phyloP scores from a whole-genome alignment of 176 grass and related monocot species.

The Puya raimondii region DNA sequence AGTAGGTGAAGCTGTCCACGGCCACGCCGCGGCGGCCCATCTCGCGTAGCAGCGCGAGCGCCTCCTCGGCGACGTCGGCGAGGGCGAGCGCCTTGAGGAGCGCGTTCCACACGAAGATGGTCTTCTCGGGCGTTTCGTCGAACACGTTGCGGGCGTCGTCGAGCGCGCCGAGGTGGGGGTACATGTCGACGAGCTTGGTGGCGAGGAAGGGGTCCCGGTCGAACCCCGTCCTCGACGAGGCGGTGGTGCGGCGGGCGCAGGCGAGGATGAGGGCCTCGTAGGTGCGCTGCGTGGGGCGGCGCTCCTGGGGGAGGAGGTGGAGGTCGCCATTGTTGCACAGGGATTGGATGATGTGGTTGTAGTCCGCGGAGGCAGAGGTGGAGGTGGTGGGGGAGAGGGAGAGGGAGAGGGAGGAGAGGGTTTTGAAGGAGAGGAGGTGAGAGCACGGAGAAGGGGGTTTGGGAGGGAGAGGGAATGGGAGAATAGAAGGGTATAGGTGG shows the following conservation, averaged over 20 bases:
- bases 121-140: constrained; percentile 49
- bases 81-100: constrained; percentile 52
- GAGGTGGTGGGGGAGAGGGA: constrained; percentile 1
- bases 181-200: constrained; percentile 64
- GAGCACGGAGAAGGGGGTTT: constrained; percentile 6
- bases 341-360: constrained; percentile 55
- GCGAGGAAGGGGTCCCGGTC: constrained; percentile 54
- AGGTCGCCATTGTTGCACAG: constrained; percentile 53
- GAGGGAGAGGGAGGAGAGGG: constrained; percentile 12
- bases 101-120: constrained; percentile 79
- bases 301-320: constrained; percentile 41
- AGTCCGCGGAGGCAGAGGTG: neutral
- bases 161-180: constrained; percentile 36
- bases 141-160: constrained; percentile 62
- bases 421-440: neutral
- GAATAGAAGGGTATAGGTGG: too few relatives aligned
- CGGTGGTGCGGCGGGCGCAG: constrained; percentile 26
- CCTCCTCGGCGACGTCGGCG: constrained; percentile 56
- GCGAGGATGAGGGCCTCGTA: constrained; percentile 62
- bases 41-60: constrained; percentile 36
- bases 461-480: constrained; percentile 13
- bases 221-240: constrained; percentile 40
- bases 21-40: constrained; percentile 40
- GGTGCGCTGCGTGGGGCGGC: constrained; percentile 60
- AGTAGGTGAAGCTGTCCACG: constrained; percentile 70